phyloP scores from a whole-genome alignment of 768 basidiomycete species.

The Tremella yokohamensis region DNA sequence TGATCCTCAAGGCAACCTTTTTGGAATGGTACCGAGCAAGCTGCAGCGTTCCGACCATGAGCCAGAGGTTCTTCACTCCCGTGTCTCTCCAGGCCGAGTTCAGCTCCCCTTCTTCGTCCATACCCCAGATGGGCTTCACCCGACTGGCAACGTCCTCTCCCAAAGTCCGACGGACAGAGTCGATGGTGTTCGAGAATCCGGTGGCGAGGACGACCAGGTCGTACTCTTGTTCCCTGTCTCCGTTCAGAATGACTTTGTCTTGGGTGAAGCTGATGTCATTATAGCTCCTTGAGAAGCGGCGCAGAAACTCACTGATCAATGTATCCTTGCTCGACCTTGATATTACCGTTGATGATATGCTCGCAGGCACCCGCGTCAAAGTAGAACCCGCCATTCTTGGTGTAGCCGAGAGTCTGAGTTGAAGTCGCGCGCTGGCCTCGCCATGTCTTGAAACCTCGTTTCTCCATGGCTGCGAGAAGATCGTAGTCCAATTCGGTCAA shows the following conservation, averaged over 20 bases:
- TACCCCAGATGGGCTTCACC: slow-evolving; percentile 28
- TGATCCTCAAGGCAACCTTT: too few species aligned
- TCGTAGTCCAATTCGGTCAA: slow-evolving; percentile 14
- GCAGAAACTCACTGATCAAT: slow-evolving; percentile 9
- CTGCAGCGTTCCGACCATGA: slow-evolving; percentile 27
- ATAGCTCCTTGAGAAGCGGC: background rate
- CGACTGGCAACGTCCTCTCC: slow-evolving; percentile 22
- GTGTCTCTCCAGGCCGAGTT: slow-evolving; percentile 18
- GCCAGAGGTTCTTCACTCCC: slow-evolving; percentile 24
- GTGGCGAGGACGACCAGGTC: slow-evolving; percentile 33
- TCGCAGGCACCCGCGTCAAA: slow-evolving; percentile 30
- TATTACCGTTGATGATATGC: slow-evolving; percentile 31
- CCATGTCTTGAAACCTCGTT: slow-evolving; percentile 24
- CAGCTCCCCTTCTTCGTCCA: slow-evolving; percentile 36
- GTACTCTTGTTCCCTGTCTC: slow-evolving; percentile 21
- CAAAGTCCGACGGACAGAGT: slow-evolving; percentile 26
- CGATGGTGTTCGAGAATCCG: slow-evolving; percentile 33
- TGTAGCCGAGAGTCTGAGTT: slow-evolving; percentile 17
- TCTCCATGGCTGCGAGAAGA: slow-evolving; percentile 18
- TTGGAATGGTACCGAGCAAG: slow-evolving; percentile 27
- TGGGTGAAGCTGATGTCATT: slow-evolving; percentile 13
- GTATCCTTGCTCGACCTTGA: slow-evolving; percentile 30
- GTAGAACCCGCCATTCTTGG: slow-evolving; percentile 29
- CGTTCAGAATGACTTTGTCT: slow-evolving; percentile 25
- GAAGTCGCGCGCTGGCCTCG: slow-evolving; percentile 23